Conservation (phyloP, 2,329 filamentous ascomycete genomes). For the Xylariales sp. region DNA sequence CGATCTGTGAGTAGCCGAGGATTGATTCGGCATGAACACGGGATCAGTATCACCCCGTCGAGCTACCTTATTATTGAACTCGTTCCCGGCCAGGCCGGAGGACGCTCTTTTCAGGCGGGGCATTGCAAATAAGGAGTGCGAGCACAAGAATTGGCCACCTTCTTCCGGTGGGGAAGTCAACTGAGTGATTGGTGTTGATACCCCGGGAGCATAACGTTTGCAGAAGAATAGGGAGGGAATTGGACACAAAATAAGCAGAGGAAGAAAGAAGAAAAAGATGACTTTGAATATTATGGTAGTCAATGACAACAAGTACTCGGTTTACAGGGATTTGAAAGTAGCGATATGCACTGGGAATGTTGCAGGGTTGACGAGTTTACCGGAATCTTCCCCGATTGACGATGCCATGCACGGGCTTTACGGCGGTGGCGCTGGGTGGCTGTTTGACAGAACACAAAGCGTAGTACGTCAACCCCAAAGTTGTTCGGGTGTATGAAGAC, state of each 20-base stretch:
- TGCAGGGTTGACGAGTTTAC: background rate
- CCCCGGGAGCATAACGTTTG: too few relatives aligned
- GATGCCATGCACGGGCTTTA: too few relatives aligned
- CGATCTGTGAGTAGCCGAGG: constrained; percentile 9
- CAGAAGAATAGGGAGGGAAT: too few relatives aligned
- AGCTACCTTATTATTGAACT: constrained; percentile 34
- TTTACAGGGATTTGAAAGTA: too few relatives aligned
- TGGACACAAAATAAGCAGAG: too few relatives aligned
- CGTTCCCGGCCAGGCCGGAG: constrained; percentile 24
- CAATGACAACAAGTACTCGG: background rate
- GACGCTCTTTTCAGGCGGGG: constrained; percentile 39
- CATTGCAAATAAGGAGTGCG: constrained; percentile 17
- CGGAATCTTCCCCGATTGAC: too few relatives aligned
- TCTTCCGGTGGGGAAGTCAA: background rate
- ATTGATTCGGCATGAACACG: constrained; percentile 31
- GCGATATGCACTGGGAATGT: background rate
- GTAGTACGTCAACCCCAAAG: too few relatives aligned
- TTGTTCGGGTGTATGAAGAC: too few relatives aligned
- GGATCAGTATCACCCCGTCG: constrained; percentile 31
- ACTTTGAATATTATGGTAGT: background rate
- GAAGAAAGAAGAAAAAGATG: background rate
- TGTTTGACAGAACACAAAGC: too few relatives aligned
- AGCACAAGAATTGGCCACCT: constrained; percentile 6
- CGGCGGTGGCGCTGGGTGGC: too few relatives aligned
- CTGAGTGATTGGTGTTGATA: background rate